Evolutionary conservation across 1,139 yeast genomes (phyloP).

Genomic region (Candida tropicalis): DNA sequence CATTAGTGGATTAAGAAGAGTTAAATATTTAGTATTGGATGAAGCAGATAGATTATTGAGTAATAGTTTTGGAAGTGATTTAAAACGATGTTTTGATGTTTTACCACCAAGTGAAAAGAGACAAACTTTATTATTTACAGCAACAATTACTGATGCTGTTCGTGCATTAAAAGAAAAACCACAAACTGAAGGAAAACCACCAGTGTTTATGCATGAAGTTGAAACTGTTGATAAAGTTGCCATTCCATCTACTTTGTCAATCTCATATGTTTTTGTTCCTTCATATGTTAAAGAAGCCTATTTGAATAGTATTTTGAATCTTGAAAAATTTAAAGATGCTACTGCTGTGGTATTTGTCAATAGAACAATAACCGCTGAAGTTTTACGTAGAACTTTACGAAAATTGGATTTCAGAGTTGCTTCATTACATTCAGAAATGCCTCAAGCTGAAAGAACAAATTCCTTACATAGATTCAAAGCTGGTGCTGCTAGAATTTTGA

Average conservation of each 20-base stretch:
- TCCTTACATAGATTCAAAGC: constrained; percentile 92
- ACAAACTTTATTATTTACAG: constrained; percentile 90
- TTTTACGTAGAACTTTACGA: constrained; percentile 73
- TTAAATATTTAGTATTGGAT: constrained; percentile 82
- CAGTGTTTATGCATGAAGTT: constrained; percentile 81
- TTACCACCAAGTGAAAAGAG: constrained; percentile 73
- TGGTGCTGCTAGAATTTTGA: constrained; percentile 86
- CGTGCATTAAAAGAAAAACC: constrained; percentile 75
- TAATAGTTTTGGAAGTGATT: constrained; percentile 79
- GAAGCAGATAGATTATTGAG: constrained; percentile 94
- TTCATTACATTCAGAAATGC: constrained; percentile 92
- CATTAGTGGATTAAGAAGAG: constrained; percentile 72
- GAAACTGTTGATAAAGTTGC: constrained; percentile 72
- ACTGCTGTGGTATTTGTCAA: constrained; percentile 89
- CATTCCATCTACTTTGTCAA: constrained; percentile 71
- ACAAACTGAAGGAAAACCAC: constrained; percentile 58
- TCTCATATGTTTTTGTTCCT: constrained; percentile 64
- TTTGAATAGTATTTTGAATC: constrained; percentile 65
- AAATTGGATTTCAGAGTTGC: constrained; percentile 79
- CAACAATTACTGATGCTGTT: constrained; percentile 94
- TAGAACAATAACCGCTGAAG: constrained; percentile 87
- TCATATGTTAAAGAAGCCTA: constrained; percentile 91
- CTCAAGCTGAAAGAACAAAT: constrained; percentile 87
- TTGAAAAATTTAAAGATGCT: constrained; percentile 61
- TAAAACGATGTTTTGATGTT: constrained; percentile 68